phyloP scores from a whole-genome alignment of 768 basidiomycete species.

The Collybia sordida region DNA sequence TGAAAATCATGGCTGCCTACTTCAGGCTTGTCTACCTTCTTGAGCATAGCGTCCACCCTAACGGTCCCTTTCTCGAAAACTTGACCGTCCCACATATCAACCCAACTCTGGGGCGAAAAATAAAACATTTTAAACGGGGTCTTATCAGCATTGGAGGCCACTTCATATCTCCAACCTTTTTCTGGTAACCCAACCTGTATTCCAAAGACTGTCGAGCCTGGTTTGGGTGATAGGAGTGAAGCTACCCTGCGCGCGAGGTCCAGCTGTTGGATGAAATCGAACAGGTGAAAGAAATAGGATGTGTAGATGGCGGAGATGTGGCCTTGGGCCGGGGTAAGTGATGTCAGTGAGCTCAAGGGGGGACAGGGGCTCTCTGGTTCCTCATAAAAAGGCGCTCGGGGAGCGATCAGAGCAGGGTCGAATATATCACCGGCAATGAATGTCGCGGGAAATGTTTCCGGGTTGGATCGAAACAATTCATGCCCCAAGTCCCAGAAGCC shows the following conservation, averaged over 20 bases:
- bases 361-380: constrained; percentile 20
- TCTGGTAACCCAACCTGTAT: constrained; percentile 30
- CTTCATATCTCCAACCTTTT: constrained; percentile 22
- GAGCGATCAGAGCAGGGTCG: constrained; percentile 35
- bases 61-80: constrained; percentile 32
- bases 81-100: constrained; percentile 32
- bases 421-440: constrained; percentile 53
- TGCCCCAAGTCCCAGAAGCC: constrained; percentile 59
- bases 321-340: constrained; percentile 45
- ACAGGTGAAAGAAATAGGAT: constrained; percentile 54
- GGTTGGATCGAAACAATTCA: constrained; percentile 44
- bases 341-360: constrained; percentile 28
- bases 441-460: constrained; percentile 42
- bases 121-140: constrained; percentile 23
- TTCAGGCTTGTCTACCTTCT: constrained; percentile 11
- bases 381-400: constrained; percentile 16
- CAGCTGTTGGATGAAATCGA: constrained; percentile 37
- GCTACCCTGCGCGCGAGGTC: constrained; percentile 41
- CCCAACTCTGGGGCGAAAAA: constrained; percentile 36
- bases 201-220: constrained; percentile 49
- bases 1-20: neutral
- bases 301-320: constrained; percentile 50
- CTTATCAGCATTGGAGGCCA: too few species aligned
- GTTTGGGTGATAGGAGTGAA: constrained; percentile 36
- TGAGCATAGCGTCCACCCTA: constrained; percentile 24